Evolutionary conservation across 441 rosid species (phyloP).

Genomic region (Pelargonium fulgidum): DNA sequence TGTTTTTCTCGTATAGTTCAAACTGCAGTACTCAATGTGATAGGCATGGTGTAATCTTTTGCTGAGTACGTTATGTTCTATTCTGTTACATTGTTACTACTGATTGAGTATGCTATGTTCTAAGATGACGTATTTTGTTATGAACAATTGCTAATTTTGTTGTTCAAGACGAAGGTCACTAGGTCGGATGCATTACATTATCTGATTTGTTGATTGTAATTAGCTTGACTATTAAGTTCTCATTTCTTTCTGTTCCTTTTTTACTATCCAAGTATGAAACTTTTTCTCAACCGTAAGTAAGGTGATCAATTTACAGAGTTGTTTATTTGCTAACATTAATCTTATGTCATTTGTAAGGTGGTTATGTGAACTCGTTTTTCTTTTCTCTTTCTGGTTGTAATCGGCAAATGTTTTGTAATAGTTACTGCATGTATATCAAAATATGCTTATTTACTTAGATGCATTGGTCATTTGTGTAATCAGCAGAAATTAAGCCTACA

Average conservation of each 20-base stretch:
- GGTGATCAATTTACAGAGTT: neutral
- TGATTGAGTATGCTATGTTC: neutral
- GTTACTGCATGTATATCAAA: neutral
- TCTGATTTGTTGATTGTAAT: neutral
- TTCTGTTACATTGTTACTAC: neutral
- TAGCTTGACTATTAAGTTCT: neutral
- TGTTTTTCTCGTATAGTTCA: neutral
- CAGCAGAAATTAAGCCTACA: conserved; percentile 46
- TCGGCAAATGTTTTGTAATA: neutral
- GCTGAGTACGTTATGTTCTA: neutral
- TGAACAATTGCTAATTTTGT: neutral
- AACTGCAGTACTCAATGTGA: neutral
- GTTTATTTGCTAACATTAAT: no score
- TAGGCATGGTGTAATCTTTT: neutral
- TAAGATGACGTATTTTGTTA: neutral
- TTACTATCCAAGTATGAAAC: neutral
- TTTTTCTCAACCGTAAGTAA: neutral
- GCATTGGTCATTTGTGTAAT: conserved; percentile 18
- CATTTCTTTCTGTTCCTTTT: neutral
- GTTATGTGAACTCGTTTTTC: neutral
- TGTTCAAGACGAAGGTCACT: neutral
- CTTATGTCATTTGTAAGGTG: neutral
- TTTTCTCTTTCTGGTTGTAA: neutral
- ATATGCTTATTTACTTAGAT: conserved; percentile 11
- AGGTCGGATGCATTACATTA: neutral